Base-by-base conservation (phyloP, 306 rosid species). In the Erythrophleum fordii region DNA sequence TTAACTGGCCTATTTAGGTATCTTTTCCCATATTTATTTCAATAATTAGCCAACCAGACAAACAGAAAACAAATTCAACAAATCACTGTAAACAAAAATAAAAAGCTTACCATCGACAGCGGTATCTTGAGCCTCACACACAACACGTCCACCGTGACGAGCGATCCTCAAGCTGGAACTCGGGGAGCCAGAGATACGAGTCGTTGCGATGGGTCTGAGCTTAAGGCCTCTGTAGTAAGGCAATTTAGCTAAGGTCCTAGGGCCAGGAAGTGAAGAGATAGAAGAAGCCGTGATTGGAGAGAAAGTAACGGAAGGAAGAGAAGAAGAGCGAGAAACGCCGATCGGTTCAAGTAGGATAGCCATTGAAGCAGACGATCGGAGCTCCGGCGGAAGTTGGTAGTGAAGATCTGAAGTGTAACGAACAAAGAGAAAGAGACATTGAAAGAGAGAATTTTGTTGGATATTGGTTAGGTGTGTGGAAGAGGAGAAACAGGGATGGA, bases 71-170 rank as follows among this genome's bases (percentile, higher is more conserved):
- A 25, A 59, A 59, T 23, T 59, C n/a, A 59, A 59, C 37, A 59
- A 6, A 26, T 0, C 12, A 26, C 37, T 12, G 18, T 59, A 0
- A 59, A 26, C 18, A 25, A 25, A 58, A 59, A 26, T 1, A 59
- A 25, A 49, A 79, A 44, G 66, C 86, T 67, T 76, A 95, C 99
- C 98, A 65, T 79, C 72, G 34, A 91, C 88, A 2, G 99, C 89
- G 34, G 97, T 90, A 7, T 91, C 85, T 77, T 86, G 92, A 51
- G 92, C 97, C 88, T 91, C 94, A 58, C 98, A 95, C 51, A 79
- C 87, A 75, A 90, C 55, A 23, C 56, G 60, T 34, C 82, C 90
- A 1, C 83, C 18, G 13, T 87, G 94, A n/a, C 79, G 83, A 65
- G 86, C 51, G 45, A 72, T 56, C 73, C 85, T 85, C 6, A 85